Conservation (phyloP, 176 grass and related monocot species). For the Alloteropsis semialata region DNA sequence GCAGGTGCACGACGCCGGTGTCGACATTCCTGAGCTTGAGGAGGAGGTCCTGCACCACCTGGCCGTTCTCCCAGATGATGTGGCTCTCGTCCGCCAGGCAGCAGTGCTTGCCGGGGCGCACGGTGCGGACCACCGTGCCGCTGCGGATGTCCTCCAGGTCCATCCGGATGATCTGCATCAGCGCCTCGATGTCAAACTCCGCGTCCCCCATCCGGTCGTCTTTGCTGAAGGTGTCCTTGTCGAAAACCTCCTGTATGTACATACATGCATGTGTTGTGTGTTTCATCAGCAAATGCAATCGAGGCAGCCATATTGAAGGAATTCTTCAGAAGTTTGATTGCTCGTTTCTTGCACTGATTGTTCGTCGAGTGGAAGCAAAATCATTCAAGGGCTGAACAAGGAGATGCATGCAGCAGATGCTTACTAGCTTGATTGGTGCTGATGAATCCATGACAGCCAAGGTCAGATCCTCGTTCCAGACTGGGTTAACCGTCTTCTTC, state of each 20-base stretch:
- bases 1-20: constrained; percentile 53
- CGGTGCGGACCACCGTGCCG: constrained; percentile 45
- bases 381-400: no score
- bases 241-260: constrained; percentile 64
- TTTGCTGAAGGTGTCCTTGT: constrained; percentile 59
- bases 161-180: constrained; percentile 47
- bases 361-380: no score
- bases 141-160: constrained; percentile 51
- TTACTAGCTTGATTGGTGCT: constrained; percentile 42
- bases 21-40: constrained; percentile 49
- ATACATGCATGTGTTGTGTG: no score
- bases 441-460: constrained; percentile 21
- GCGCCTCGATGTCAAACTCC: constrained; percentile 53
- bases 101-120: constrained; percentile 37
- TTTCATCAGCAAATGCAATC: background rate
- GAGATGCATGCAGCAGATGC: background rate
- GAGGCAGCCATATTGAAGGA: no score
- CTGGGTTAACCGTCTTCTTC: constrained; percentile 47
- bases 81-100: constrained; percentile 68
- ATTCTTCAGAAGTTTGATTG: no score
- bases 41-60: constrained; percentile 51
- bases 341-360: no score
- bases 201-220: constrained; percentile 83
- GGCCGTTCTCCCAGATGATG: constrained; percentile 53
- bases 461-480: constrained; percentile 45